These are phyloP conservation scores for Anacardium occidentale DNA, from an alignment of 345 rosid genomes.

Conservation along the genomic window DNA sequence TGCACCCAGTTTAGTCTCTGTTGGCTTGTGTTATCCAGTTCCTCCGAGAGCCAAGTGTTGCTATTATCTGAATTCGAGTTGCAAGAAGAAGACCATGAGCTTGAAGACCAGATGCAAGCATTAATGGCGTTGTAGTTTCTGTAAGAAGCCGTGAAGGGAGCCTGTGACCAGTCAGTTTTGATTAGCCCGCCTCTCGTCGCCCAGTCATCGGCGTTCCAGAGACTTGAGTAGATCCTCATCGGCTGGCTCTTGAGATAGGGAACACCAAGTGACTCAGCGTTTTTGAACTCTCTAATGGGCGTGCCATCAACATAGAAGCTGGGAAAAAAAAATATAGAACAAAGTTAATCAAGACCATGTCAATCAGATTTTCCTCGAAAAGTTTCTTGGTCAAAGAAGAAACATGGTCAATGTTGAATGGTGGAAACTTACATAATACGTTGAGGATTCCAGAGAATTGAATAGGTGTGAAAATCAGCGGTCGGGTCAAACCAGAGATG, in stretches of 20 bases:
- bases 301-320: constrained; percentile 46
- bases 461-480: constrained; percentile 53
- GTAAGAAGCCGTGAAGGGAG: constrained; percentile 51
- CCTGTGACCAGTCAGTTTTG: constrained; percentile 43
- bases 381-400: neutral
- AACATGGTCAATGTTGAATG: neutral
- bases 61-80: neutral
- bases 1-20: constrained; percentile 35
- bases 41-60: constrained; percentile 25
- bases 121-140: constrained; percentile 32
- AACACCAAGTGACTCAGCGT: constrained; percentile 37
- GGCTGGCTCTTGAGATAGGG: constrained; percentile 43
- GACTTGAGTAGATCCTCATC: constrained; percentile 37
- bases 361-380: too few species aligned
- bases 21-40: constrained; percentile 30
- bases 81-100: constrained; percentile 35
- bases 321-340: neutral
- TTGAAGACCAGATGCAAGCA: constrained; percentile 39
- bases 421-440: constrained; percentile 34
- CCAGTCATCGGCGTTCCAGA: constrained; percentile 54
- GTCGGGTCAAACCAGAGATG: constrained; percentile 56
- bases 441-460: constrained; percentile 51
- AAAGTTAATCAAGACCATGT: neutral
- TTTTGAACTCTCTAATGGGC: constrained; percentile 51
- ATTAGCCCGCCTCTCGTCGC: constrained; percentile 46